Base-by-base conservation (phyloP, 129 eudicot species). In the Helianthus tuberosus region DNA sequence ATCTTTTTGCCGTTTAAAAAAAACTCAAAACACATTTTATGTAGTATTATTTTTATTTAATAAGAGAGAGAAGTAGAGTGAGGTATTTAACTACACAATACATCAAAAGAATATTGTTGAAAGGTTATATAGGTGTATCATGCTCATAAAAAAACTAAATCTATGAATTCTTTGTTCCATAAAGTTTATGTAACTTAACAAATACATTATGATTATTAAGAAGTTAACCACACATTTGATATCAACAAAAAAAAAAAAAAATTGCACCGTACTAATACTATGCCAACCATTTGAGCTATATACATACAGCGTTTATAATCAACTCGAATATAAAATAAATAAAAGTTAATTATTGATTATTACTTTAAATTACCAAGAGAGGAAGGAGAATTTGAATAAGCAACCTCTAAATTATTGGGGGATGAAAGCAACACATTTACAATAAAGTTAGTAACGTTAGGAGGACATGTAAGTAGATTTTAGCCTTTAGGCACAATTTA, bases 371-470 rank as follows among this genome's bases (percentile, higher is more conserved):
- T 6, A 20, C 7, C 1, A 69, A 69, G 72, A 77, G 58, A 49
- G 39, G 52, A 14, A 77, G 16, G 72, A 54, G 51, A 78, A 78
- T 29, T 78, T 52, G 82, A 52, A 71, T 54, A 78, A 63, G 82
- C 67, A 78, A 71, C 66, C 72, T 25, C 17, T 41, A 27, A 53
- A 71, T 51, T 10, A 69, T 63, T 71, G n/a, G 49, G 29, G 50
- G 49, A 29, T 63, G 54, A 62, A 70, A 71, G 51, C 55, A 48
- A 70, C 59, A 66, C 27, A 25, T 27, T 43, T 27, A 27, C 44
- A 65, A 52, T 75, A 38, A 36, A 15, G 69, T 60, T 50, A 51
- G 70, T 69, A 50, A 77, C 62, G 72, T 41, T 20, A 48, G 23
- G 23, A 20, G 43, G 54, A 41, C 5, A 65, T 14, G 38, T 4